Evolutionary conservation across 108 stramenopile genomes (phyloP), one percentile per base, ranked within the genome.

Genomic region (Cyclotella distinguenda): DNA sequence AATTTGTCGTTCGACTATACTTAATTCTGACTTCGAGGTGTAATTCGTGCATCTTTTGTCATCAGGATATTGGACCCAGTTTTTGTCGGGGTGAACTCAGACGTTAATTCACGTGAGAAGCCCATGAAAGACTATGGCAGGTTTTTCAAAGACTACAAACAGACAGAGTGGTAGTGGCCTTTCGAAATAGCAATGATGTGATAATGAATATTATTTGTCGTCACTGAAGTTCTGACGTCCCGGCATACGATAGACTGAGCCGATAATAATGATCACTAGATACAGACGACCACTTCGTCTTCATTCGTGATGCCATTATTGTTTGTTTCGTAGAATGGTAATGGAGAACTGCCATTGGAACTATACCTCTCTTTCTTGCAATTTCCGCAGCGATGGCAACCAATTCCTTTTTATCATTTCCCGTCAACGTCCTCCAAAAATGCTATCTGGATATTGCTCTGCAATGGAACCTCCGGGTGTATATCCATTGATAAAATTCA

Each of bases 381-480:
- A 88, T 70, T 53, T 84, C 69, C 46, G 72, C 58, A 13, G 79
- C 80, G 15, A 86, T 84, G 12, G 72, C 86, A 13, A 79, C 89
- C 58, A 87, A 36, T 64, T 91, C 85, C 30, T 77, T 64, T 51
- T 66, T 68, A 38, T 90, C 78, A 38, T 60, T 65, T 6, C 23
- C 54, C 0, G 80, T 64, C 45, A 97, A 69, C 45, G 49, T 27
- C 86, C 90, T 19, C 93, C 94, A 16, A 59, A 53, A 70, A 95
- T 97, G 26, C 96, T 95, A 19, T 92, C 89, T 3, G 98, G 96
- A 69, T 95, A 97, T 55, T 97, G 86, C 33, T 80, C 57, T 19
- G 59, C 85, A 66, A 99, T 93, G 61, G 97, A 99, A 11, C 84
- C 79, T 32, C 97, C 98, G 9, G 96, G 92, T 60, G 94, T 96